Conservation (phyloP, 305 asterid genomes). For the Solanum hybrid region DNA sequence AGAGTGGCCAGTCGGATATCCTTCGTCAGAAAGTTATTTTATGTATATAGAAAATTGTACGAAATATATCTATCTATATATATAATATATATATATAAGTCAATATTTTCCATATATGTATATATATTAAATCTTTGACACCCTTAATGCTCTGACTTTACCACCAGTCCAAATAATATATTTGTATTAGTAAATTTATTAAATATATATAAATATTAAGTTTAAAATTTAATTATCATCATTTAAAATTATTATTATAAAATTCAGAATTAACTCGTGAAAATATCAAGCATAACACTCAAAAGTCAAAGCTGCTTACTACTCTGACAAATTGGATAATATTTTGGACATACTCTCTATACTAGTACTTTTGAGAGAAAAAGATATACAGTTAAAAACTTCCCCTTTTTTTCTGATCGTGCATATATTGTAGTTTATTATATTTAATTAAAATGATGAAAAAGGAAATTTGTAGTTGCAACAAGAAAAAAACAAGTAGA, state of each 20-base stretch:
- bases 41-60: too few relatives aligned
- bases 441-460: not conserved
- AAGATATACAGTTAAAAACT: not conserved
- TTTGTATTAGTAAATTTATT: not conserved
- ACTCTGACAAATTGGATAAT: not conserved
- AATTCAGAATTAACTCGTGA: not conserved
- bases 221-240: not conserved
- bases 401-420: not conserved
- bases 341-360: not conserved
- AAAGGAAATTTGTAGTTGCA: not conserved
- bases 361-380: not conserved
- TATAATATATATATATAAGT: too few relatives aligned
- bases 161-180: not conserved
- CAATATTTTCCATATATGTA: too few relatives aligned
- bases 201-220: not conserved
- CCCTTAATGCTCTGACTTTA: accelerated
- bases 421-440: not conserved
- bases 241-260: not conserved
- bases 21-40: too few relatives aligned
- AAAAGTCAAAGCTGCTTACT: not conserved
- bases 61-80: too few relatives aligned
- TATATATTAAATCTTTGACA: too few relatives aligned
- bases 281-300: not conserved
- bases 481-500: not conserved
- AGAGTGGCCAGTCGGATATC: accelerated